Evolutionary conservation across 495 filamentous ascomycete species (phyloP).

Genomic region (Annulohypoxylon bovei): DNA sequence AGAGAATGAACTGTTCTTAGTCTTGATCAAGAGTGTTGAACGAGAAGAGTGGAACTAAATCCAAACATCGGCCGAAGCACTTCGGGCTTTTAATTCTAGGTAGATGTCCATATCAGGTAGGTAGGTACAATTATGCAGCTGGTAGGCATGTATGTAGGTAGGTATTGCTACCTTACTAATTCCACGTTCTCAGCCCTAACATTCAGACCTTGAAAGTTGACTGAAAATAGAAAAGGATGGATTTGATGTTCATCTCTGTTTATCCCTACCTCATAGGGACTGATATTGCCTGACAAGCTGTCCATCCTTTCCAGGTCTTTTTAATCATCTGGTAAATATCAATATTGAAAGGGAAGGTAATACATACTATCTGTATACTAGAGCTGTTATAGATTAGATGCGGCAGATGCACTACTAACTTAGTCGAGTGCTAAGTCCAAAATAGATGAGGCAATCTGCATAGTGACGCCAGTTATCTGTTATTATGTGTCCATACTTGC

Average conservation of each 20-base stretch:
- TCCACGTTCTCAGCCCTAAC: neutral
- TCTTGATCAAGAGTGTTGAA: neutral
- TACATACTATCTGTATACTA: neutral
- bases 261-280: too few relatives aligned
- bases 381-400: neutral
- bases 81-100: neutral
- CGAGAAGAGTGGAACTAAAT: neutral
- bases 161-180: neutral
- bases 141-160: too few relatives aligned
- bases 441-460: slow-evolving; percentile 4
- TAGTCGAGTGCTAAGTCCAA: too few relatives aligned
- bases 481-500: neutral
- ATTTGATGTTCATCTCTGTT: too few relatives aligned
- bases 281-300: neutral
- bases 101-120: neutral
- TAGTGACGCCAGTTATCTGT: slow-evolving; percentile 11
- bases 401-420: too few relatives aligned
- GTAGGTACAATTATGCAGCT: too few relatives aligned
- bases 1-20: neutral
- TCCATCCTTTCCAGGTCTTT: neutral
- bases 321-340: neutral
- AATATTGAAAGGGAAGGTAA: neutral
- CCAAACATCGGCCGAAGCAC: neutral
- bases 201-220: neutral
- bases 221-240: neutral